Base-by-base conservation (phyloP, 768 basidiomycete species). In the Russula brevipes region DNA sequence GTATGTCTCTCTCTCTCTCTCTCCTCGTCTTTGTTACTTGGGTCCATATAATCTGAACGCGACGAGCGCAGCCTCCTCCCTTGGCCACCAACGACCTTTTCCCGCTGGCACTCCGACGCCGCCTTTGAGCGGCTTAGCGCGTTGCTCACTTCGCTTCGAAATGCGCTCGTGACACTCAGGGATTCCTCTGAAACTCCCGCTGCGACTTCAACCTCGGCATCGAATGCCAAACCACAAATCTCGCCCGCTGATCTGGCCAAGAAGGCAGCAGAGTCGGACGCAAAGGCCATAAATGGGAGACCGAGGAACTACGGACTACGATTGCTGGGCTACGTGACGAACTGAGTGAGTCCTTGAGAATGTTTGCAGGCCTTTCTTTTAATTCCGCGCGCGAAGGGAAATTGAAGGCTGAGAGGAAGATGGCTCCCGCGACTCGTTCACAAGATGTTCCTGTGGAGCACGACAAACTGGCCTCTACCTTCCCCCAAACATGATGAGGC, bases 241-340 rank as follows among this genome's bases (percentile, higher is more conserved):
- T 59, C 54, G 31, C 47, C 60, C 9, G 57, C 46, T 39, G 61
- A 68, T 24, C 42, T 64, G 45, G 52, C 57, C 17, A 56, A 65
- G 46, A 61, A 41, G 33, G 19, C 67, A 49, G 57, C 70, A 50
- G 62, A 53, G 61, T 65, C 66, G n/a, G 64, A 68, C 11, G 42
- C 62, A 45, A 66, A 62, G 36, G 64, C 70, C 67, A 72, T 8
- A 74, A 78, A 47, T 77, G 71, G 17, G 86, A 87, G 67, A 68
- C 83, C 19, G 74, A 78, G 54, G 78, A 77, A 7, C 72, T 90
- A 10, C 79, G 84, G 61, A 73, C 66, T 7, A 76, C 80, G 33
- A 81, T 91, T 47, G 69, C 77, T 10, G 74, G 72, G 17, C 76
- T 91, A 36, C 79, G 80, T 59, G 69, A 73, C 12, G 85, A 91